A percentile compares a stretch with the other conserved stretches of the same genome.
phyloP scores from a whole-genome alignment of 2,329 filamentous ascomycete species.

The Fusarium guadeloupense region DNA sequence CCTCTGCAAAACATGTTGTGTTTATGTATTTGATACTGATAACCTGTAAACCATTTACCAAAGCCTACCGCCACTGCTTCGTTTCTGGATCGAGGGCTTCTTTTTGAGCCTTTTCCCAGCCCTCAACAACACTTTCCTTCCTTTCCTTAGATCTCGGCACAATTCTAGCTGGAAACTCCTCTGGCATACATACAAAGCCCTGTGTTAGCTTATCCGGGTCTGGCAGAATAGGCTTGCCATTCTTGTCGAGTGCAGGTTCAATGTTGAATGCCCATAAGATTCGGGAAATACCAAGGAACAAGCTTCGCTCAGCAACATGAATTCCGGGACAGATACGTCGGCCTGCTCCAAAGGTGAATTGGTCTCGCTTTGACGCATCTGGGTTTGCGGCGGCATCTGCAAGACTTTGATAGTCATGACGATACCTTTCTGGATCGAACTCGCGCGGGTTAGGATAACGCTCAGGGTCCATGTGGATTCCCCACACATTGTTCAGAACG shows the following conservation, averaged over 20 bases:
- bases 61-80: slow-evolving; percentile 3
- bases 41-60: no score
- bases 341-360: slow-evolving; percentile 29
- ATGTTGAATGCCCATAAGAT: slow-evolving; percentile 26
- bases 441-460: slow-evolving; percentile 61
- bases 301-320: slow-evolving; percentile 23
- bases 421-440: slow-evolving; percentile 49
- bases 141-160: not conserved
- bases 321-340: slow-evolving; percentile 31
- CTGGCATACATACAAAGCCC: slow-evolving; percentile 11
- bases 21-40: no score
- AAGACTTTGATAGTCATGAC: slow-evolving; percentile 2
- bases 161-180: not conserved
- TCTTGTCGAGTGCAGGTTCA: not conserved
- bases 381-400: slow-evolving; percentile 21
- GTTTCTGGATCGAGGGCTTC: not conserved
- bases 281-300: slow-evolving; percentile 24
- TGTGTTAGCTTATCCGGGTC: slow-evolving; percentile 8
- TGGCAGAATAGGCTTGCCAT: not conserved
- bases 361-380: slow-evolving; percentile 10
- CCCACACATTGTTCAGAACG: slow-evolving; percentile 41
- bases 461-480: slow-evolving; percentile 70
- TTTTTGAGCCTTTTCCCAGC: not conserved
- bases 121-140: not conserved
- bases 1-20: no score